Evolutionary conservation across 2,329 filamentous ascomycete genomes (phyloP).

Genomic region (Epicoccum sorghinum): DNA sequence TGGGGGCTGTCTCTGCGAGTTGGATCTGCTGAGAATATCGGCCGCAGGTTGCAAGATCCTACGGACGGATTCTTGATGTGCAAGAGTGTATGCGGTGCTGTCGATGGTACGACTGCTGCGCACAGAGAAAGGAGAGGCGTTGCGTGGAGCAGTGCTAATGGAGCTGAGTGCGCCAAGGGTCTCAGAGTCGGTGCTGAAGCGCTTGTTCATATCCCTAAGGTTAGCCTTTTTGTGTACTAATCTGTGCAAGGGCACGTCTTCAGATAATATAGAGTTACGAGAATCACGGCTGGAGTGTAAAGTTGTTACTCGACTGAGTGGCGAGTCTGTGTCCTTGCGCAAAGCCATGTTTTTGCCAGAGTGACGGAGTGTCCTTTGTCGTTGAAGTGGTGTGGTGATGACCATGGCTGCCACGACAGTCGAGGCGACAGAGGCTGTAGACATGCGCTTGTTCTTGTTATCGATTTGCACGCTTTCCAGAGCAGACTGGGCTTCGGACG

Average conservation of each 20-base stretch:
- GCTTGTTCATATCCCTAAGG: conserved; percentile 53
- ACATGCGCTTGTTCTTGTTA: conserved; percentile 52
- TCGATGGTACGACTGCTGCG: conserved; percentile 34
- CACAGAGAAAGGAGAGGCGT: conserved; percentile 38
- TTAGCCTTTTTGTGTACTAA: conserved; percentile 58
- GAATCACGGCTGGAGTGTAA: conserved; percentile 55
- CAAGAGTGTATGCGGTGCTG: conserved; percentile 37
- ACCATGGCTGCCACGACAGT: conserved; percentile 63
- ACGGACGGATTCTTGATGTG: conserved; percentile 41
- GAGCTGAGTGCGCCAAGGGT: conserved; percentile 18
- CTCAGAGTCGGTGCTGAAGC: conserved; percentile 39
- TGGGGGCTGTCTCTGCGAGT: conserved; percentile 26
- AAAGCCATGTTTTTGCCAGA: conserved; percentile 60
- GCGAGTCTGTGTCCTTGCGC: conserved; percentile 48
- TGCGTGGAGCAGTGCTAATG: conserved; percentile 28
- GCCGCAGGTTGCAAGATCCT: conserved; percentile 43
- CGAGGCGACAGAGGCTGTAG: conserved; percentile 59
- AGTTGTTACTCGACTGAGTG: conserved; percentile 49
- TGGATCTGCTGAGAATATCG: conserved; percentile 41
- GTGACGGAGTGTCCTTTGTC: conserved; percentile 57
- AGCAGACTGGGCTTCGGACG: conserved; percentile 43
- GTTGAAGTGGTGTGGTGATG: conserved; percentile 56
- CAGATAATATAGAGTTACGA: conserved; percentile 53
- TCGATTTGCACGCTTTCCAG: conserved; percentile 33
- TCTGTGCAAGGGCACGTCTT: conserved; percentile 53